phyloP scores from a whole-genome alignment of 2,329 filamentous ascomycete species.

The Shiraia bambusicola region DNA sequence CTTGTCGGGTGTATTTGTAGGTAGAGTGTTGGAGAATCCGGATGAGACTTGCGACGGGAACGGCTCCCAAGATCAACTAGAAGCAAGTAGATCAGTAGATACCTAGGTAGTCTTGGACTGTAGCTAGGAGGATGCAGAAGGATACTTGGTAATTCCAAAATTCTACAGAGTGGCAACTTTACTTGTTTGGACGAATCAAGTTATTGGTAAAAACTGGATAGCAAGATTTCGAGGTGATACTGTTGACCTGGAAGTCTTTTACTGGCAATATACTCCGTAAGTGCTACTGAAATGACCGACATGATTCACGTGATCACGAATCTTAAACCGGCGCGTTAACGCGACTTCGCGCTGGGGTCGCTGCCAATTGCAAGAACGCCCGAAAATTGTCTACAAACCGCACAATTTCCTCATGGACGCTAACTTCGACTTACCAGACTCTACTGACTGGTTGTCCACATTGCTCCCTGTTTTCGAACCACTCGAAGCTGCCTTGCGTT shows the following conservation, averaged over 20 bases:
- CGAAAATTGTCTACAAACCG: constrained; percentile 1
- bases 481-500: constrained; percentile 84
- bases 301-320: constrained; percentile 20
- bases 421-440: constrained; percentile 61
- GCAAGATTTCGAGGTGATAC: too few species aligned
- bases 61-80: too few species aligned
- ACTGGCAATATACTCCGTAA: too few species aligned
- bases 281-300: not conserved
- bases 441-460: constrained; percentile 82
- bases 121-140: too few species aligned
- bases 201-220: too few species aligned
- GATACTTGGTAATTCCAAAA: too few species aligned
- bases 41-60: too few species aligned
- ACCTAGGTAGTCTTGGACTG: too few species aligned
- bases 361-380: constrained; percentile 6
- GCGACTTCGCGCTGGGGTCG: constrained; percentile 11
- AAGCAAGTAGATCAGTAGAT: too few species aligned
- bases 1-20: constrained; percentile 50
- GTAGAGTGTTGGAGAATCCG: constrained; percentile 14
- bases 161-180: too few species aligned
- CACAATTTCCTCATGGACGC: constrained; percentile 28
- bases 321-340: constrained; percentile 17
- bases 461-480: constrained; percentile 64
- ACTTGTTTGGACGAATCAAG: too few species aligned
- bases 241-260: too few species aligned